Percentiles rank a stretch among this genome's conserved stretches.
Evolutionary conservation across 1,284 basidiomycete species (phyloP).

Genomic region (Malassezia vespertilionis): DNA sequence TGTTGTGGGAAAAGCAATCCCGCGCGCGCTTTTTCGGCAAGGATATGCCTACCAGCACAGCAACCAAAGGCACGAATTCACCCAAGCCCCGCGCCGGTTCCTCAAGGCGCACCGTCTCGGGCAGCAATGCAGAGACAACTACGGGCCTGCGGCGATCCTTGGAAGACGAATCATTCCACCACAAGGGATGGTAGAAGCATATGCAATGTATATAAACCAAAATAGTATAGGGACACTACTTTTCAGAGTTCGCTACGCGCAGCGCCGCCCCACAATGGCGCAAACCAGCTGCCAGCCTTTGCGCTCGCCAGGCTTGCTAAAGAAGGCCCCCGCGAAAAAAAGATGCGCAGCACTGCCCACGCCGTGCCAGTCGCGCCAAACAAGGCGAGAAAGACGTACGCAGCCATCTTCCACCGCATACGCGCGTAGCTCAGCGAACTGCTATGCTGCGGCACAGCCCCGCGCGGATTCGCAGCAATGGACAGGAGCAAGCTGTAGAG

Average conservation of each 20-base stretch:
- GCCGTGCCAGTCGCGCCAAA: conserved; percentile 3
- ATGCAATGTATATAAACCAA: conserved; percentile 1
- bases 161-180: conserved; percentile 41
- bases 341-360: conserved; percentile 2
- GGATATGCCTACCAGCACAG: neutral
- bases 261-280: no score
- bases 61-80: neutral
- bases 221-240: no score
- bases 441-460: conserved; percentile 29
- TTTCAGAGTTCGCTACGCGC: no score
- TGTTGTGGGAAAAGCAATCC: conserved; percentile 65
- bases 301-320: neutral
- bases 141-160: conserved; percentile 22
- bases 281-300: neutral
- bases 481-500: conserved; percentile 73
- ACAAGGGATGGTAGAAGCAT: conserved; percentile 34
- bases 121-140: neutral
- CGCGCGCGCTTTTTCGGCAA: conserved; percentile 40
- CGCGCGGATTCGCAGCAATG: conserved; percentile 54
- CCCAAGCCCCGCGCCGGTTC: neutral
- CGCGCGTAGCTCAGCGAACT: conserved; percentile 22
- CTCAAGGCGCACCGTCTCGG: conserved; percentile 1
- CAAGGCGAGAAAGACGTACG: neutral
- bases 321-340: neutral
- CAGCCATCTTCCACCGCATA: conserved; percentile 6